Percentiles rank a stretch among this genome's conserved stretches.
Evolutionary conservation across 768 basidiomycete species (phyloP).

Genomic region (Naganishia randhawae): DNA sequence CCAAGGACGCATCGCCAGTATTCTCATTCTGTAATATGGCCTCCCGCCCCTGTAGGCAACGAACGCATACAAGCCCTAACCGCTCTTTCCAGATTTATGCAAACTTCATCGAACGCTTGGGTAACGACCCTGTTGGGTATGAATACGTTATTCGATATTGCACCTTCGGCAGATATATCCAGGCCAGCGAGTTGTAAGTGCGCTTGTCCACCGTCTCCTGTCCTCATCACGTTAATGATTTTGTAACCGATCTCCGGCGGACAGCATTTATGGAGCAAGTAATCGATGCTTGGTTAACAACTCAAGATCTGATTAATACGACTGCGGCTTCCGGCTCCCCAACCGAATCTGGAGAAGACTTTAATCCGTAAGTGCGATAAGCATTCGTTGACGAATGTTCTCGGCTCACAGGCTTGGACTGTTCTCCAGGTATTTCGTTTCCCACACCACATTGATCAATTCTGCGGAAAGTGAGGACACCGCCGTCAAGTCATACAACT

Average conservation of each 20-base stretch:
- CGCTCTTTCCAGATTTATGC: conserved; percentile 6
- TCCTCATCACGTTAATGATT: background rate
- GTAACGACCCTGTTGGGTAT: conserved; percentile 11
- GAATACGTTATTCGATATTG: conserved; percentile 11
- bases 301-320: background rate
- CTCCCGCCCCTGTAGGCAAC: background rate
- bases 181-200: background rate
- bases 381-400: background rate
- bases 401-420: background rate
- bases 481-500: background rate
- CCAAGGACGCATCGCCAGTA: background rate
- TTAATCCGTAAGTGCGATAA: background rate
- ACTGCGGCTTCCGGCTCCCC: no score
- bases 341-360: background rate
- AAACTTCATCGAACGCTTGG: conserved; percentile 10
- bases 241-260: background rate
- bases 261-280: conserved; percentile 17
- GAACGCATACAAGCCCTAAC: background rate
- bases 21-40: background rate
- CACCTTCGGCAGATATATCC: conserved; percentile 7
- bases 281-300: conserved; percentile 1
- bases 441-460: conserved; percentile 1
- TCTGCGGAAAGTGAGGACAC: background rate
- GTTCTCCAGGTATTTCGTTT: background rate
- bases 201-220: background rate